phyloP scores from a whole-genome alignment of 1,139 yeast genomes.

The Taphrina deformans region DNA sequence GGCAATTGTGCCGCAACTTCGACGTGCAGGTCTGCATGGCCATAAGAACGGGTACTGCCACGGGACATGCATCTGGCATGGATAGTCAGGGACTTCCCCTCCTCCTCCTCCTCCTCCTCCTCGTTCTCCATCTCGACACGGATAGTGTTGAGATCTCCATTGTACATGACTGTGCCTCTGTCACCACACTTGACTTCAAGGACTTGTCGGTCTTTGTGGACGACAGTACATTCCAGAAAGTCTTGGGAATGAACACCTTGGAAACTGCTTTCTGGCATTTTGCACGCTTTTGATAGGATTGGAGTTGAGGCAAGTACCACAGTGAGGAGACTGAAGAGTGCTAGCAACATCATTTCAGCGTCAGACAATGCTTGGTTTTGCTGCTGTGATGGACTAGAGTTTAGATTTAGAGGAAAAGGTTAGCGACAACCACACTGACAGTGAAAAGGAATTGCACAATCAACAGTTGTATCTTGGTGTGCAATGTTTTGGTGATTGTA shows the following conservation, averaged over 20 bases:
- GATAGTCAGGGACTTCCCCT: neutral
- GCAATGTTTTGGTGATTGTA: too few species aligned
- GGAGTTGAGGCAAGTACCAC: neutral
- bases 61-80: too few species aligned
- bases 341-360: neutral
- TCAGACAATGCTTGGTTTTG: too few species aligned
- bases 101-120: neutral
- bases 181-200: neutral
- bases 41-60: neutral
- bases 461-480: too few species aligned
- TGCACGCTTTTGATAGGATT: too few species aligned
- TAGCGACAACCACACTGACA: too few species aligned
- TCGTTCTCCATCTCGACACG: neutral
- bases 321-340: neutral
- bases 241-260: neutral
- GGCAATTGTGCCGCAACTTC: neutral
- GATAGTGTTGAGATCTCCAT: neutral
- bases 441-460: too few species aligned
- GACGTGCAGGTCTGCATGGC: neutral
- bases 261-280: neutral
- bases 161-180: neutral
- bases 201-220: neutral
- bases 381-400: too few species aligned
- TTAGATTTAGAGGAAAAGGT: too few species aligned
- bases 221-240: neutral